Percentiles rank a stretch among this genome's conserved stretches.
Conservation (phyloP, 148 eudicot genomes). For the Rhododendron kiyosumense region DNA sequence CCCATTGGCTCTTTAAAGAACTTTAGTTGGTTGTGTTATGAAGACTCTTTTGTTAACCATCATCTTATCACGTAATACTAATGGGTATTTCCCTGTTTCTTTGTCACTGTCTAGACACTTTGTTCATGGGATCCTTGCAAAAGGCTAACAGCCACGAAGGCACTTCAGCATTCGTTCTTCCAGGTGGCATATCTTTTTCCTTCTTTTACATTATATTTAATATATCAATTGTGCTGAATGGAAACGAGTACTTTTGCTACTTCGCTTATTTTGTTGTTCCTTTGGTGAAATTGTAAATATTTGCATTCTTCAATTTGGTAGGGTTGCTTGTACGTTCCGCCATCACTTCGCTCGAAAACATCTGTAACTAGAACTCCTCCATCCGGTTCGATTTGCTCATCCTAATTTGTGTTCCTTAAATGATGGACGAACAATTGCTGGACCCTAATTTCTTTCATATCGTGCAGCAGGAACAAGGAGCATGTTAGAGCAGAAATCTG, state of each 20-base stretch:
- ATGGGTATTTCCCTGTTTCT: neutral
- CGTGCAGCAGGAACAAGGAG: slow-evolving; percentile 34
- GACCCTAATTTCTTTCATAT: slow-evolving; percentile 4
- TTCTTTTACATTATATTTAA: neutral
- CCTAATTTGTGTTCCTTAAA: neutral
- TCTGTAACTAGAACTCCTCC: slow-evolving; percentile 48
- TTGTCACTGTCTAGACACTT: slow-evolving; percentile 39
- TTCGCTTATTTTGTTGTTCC: neutral
- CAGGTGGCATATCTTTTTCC: slow-evolving; percentile 39
- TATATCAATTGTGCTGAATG: neutral
- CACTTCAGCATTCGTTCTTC: slow-evolving; percentile 89
- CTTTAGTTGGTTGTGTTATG: neutral
- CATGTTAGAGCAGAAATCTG: slow-evolving; percentile 15
- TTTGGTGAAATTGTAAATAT: neutral
- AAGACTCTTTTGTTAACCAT: neutral
- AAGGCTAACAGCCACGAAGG: slow-evolving; percentile 88
- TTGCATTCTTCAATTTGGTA: slow-evolving; percentile 22
- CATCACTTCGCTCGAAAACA: slow-evolving; percentile 52
- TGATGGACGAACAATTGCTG: neutral
- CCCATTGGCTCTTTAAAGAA: neutral
- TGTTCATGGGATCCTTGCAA: slow-evolving; percentile 88
- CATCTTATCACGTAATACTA: neutral
- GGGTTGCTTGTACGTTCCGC: slow-evolving; percentile 67
- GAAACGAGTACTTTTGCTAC: neutral
- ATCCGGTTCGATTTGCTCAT: slow-evolving; percentile 25